Evolutionary conservation across 2,329 filamentous ascomycete genomes (phyloP).

Genomic region (Curvularia eragrostidis): DNA sequence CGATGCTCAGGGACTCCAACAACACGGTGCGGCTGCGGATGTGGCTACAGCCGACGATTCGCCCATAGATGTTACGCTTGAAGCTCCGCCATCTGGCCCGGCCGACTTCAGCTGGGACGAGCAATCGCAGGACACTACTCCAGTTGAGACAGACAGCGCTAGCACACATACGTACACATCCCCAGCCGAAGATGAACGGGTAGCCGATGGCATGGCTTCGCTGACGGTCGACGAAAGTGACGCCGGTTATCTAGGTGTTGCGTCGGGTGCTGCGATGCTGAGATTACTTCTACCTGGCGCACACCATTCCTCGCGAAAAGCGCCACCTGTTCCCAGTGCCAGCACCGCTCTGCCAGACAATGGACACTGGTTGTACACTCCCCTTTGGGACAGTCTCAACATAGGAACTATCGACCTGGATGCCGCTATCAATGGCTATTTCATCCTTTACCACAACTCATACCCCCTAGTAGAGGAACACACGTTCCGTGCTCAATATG

Average conservation of each 20-base stretch:
- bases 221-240: constrained; percentile 34
- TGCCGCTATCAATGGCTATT: constrained; percentile 52
- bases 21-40: not conserved
- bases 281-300: constrained; percentile 28
- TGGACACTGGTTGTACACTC: constrained; percentile 1
- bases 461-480: constrained; percentile 59
- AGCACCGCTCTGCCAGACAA: not conserved
- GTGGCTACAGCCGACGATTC: not conserved
- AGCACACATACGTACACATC: constrained; percentile 1
- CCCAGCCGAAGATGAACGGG: not conserved
- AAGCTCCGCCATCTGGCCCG: constrained; percentile 7
- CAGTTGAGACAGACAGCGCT: not conserved
- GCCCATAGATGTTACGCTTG: constrained; percentile 8
- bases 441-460: constrained; percentile 55
- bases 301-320: constrained; percentile 7
- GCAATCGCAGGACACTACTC: not conserved
- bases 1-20: not conserved
- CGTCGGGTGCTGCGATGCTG: constrained; percentile 56
- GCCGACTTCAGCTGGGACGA: constrained; percentile 10
- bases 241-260: constrained; percentile 56
- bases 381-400: not conserved
- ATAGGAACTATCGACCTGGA: not conserved
- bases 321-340: not conserved
- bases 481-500: constrained; percentile 57
- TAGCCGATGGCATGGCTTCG: constrained; percentile 1